Conservation (phyloP, 2,329 filamentous ascomycete species). For the Fusarium paranaense region DNA sequence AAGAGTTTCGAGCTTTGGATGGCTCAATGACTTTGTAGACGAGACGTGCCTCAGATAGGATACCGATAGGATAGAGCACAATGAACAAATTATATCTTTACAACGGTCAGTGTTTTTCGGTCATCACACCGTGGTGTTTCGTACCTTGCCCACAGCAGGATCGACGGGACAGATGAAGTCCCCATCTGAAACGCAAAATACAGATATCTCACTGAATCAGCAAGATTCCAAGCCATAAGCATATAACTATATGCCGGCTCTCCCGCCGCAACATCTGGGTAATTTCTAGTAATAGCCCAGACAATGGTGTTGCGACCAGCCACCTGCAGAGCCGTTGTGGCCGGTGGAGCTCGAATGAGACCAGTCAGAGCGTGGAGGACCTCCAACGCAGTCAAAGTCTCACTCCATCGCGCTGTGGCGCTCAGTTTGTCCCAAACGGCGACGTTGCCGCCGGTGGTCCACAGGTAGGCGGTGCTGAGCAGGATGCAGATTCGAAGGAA, state of each 20-base stretch:
- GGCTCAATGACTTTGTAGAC: slow-evolving; percentile 36
- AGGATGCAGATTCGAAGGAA: slow-evolving; percentile 18
- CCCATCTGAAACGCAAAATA: slow-evolving; percentile 36
- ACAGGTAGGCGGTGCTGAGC: slow-evolving; percentile 19
- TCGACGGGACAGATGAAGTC: slow-evolving; percentile 4
- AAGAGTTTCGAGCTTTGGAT: slow-evolving; percentile 20
- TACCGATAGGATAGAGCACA: slow-evolving; percentile 28
- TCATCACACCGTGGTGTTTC: rapidly evolving
- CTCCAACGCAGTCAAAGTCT: slow-evolving; percentile 29
- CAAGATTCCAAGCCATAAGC: slow-evolving; percentile 37
- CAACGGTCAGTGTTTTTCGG: neutral
- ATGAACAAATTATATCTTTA: slow-evolving; percentile 37
- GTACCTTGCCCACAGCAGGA: slow-evolving; percentile 36
- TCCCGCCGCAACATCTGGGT: slow-evolving; percentile 21
- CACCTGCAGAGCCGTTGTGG: slow-evolving; percentile 34
- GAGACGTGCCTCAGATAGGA: slow-evolving; percentile 32
- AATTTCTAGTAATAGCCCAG: slow-evolving; percentile 40
- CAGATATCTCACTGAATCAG: slow-evolving; percentile 32
- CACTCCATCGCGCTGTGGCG: slow-evolving; percentile 30
- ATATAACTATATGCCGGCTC: slow-evolving; percentile 33
- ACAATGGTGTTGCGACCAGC: slow-evolving; percentile 39
- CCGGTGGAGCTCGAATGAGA: slow-evolving; percentile 31
- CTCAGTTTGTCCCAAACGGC: slow-evolving; percentile 33
- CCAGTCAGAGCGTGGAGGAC: slow-evolving; percentile 24
- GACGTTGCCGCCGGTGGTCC: slow-evolving; percentile 15